phyloP scores from a whole-genome alignment of 176 grass and related monocot genomes.

The Puccinellia tenuiflora region DNA sequence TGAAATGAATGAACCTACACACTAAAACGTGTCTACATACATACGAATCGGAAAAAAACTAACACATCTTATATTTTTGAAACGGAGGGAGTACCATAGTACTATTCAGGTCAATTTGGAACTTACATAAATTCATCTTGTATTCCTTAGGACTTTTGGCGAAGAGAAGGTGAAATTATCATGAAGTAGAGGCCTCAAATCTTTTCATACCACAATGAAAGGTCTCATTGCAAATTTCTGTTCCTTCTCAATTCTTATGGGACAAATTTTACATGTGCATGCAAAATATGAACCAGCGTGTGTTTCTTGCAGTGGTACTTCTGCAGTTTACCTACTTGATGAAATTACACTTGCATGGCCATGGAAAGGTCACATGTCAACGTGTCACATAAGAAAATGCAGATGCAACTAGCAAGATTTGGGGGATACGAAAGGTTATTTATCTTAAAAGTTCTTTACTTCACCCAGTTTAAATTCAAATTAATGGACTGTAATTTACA shows the following conservation, averaged over 20 bases:
- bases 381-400: neutral
- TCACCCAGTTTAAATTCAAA: neutral
- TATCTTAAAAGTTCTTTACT: neutral
- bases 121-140: neutral
- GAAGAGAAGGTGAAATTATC: neutral
- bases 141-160: neutral
- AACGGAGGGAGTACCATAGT: neutral
- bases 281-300: neutral
- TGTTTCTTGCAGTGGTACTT: neutral
- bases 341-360: neutral
- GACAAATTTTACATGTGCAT: slow-evolving; percentile 2
- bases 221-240: neutral
- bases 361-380: neutral
- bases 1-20: too few species aligned
- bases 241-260: neutral
- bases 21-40: too few species aligned
- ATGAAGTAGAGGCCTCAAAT: neutral
- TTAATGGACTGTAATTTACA: neutral
- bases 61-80: too few species aligned
- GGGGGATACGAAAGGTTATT: neutral
- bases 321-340: neutral
- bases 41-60: too few species aligned
- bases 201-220: neutral
- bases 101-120: neutral
- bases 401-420: neutral